Conservation (phyloP, 352 stramenopile genomes). For the Thraustotheca clavata region DNA sequence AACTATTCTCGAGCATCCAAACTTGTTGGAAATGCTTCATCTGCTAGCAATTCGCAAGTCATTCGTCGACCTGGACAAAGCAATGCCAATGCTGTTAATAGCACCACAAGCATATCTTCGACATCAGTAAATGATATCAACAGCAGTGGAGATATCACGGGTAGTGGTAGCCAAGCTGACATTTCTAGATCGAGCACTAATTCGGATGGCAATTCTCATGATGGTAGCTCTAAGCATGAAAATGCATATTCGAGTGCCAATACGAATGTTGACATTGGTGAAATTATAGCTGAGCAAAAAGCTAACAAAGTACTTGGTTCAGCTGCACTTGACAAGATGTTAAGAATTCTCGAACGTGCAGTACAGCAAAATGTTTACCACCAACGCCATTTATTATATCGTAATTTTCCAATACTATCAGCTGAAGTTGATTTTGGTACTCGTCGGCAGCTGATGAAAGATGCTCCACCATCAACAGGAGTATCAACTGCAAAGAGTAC, state of each 20-base stretch:
- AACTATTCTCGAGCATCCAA: slow-evolving; percentile 19
- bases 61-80: background rate
- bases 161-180: slow-evolving; percentile 30
- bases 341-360: slow-evolving; percentile 68
- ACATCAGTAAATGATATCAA: slow-evolving; percentile 10
- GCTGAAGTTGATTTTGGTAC: too few relatives aligned
- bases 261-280: slow-evolving; percentile 61
- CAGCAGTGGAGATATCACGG: slow-evolving; percentile 29
- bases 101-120: too few relatives aligned
- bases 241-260: slow-evolving; percentile 59
- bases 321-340: slow-evolving; percentile 41
- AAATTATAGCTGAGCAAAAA: slow-evolving; percentile 60
- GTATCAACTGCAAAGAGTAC: slow-evolving; percentile 17
- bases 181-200: background rate
- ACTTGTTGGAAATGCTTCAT: slow-evolving; percentile 35
- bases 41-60: slow-evolving; percentile 26
- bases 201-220: background rate
- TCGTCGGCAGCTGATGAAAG: too few relatives aligned
- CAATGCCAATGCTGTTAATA: background rate
- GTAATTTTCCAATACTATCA: slow-evolving; percentile 51
- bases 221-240: slow-evolving; percentile 24
- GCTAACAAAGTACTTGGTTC: slow-evolving; percentile 55
- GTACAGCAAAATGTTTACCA: slow-evolving; percentile 88
- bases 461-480: background rate
- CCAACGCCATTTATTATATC: slow-evolving; percentile 71